Percentiles rank a stretch among this genome's conserved stretches.
Conservation (phyloP, 2,329 filamentous ascomycete genomes). For the Myriosclerotinia curreyana region DNA sequence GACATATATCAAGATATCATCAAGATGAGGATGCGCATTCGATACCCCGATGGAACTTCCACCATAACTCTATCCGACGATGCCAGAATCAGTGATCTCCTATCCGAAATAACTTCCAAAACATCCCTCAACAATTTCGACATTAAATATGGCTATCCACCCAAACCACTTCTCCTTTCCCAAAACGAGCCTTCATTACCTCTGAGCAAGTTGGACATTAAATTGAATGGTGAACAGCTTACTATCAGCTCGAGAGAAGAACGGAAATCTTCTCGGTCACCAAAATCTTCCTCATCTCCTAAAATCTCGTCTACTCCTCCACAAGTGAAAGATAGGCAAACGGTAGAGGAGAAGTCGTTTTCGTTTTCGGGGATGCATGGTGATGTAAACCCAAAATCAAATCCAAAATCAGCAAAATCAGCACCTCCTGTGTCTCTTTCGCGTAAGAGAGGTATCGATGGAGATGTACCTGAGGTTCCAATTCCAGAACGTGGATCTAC, state of each 20-base stretch:
- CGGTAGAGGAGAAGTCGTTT: constrained; percentile 7
- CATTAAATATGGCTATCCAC: constrained; percentile 82
- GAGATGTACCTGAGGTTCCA: constrained; percentile 42
- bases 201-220: constrained; percentile 56
- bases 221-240: constrained; percentile 66
- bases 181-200: constrained; percentile 45
- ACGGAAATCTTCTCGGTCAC: neutral
- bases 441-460: constrained; percentile 34
- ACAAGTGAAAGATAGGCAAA: constrained; percentile 11
- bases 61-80: constrained; percentile 66
- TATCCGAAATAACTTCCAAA: constrained; percentile 58
- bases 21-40: constrained; percentile 69
- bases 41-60: constrained; percentile 69
- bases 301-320: neutral
- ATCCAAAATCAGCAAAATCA: constrained; percentile 4
- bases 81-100: constrained; percentile 62
- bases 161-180: constrained; percentile 63
- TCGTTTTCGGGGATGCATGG: constrained; percentile 26
- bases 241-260: constrained; percentile 46
- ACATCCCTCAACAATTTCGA: constrained; percentile 66
- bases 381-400: neutral
- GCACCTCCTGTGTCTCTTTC: constrained; percentile 31
- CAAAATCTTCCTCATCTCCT: neutral
- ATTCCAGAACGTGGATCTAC: constrained; percentile 51
- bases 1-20: constrained; percentile 21